phyloP scores from a whole-genome alignment of 2,329 filamentous ascomycete genomes.

The Colletotrichum graminicola region DNA sequence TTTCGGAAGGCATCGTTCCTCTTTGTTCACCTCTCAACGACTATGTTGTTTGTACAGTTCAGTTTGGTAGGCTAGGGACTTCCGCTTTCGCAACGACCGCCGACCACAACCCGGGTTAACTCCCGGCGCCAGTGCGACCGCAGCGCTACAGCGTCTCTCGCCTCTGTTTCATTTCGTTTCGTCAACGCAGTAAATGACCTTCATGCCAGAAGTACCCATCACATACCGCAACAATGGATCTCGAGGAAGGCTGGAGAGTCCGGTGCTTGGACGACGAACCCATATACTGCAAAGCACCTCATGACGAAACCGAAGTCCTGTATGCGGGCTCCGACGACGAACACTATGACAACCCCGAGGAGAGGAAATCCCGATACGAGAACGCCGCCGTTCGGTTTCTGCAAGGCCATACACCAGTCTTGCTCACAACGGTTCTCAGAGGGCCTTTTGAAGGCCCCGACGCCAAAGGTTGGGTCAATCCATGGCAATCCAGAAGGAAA shows the following conservation, averaged over 20 bases:
- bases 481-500: conserved; percentile 58
- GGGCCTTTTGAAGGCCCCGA: conserved; percentile 68
- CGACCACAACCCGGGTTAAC: conserved; percentile 18
- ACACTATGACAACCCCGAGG: conserved; percentile 59
- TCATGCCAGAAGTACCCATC: not conserved
- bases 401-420: conserved; percentile 64
- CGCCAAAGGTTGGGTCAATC: conserved; percentile 62
- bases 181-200: not conserved
- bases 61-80: not conserved
- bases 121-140: conserved; percentile 36
- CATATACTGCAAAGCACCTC: conserved; percentile 62
- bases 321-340: conserved; percentile 70
- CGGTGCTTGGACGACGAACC: conserved; percentile 45
- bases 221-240: conserved; percentile 16
- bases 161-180: not conserved
- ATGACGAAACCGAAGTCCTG: conserved; percentile 60
- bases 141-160: not conserved
- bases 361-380: conserved; percentile 68
- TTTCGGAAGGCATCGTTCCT: conserved; percentile 13
- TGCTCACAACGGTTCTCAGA: conserved; percentile 71
- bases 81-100: conserved; percentile 23
- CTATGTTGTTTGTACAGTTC: conserved; percentile 24
- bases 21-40: conserved; percentile 17
- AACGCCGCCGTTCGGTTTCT: conserved; percentile 69
- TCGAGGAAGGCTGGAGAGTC: conserved; percentile 22